Base-by-base conservation (phyloP, 2,329 filamentous ascomycete species). In the Setomelanomma holmii region DNA sequence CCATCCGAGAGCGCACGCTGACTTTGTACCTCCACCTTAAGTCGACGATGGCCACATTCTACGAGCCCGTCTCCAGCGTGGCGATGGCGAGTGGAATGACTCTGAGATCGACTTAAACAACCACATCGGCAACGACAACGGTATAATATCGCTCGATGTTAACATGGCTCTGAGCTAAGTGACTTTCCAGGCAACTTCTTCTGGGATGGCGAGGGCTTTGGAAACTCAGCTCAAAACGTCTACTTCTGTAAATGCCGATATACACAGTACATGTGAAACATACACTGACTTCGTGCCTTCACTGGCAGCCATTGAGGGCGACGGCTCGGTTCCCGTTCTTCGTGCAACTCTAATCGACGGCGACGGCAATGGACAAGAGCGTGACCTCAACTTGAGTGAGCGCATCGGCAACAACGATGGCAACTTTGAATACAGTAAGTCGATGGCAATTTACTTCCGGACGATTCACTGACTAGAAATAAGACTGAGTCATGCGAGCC, bases 301-400 rank as follows among this genome's bases (percentile, higher is more conserved):
- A n/a, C n/a, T n/a, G n/a, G n/a, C n/a, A n/a, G n/a, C 64, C 5
- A 59, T 83, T 3, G 83, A 86, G 70, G 83, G 82, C 19, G 80
- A 73, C 20, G 80, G 75, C 17, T 57, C 66, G 1, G 76, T 81
- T 19, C 82, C 83, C 33, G 64, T 86, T 39, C 81, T 87, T 40
- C 81, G 83, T 16, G 83, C 83, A 33, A 52, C 40, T 0, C 76
- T 86, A 24, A 62, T 52, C 34, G 76, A 78, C 24, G 42, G 67
- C 1, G 73, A 81, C 0, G 82, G 82, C 34, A 73, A 83, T 16
- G 46, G 51, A 1, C 51, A 73, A 1, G 51, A 69, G 5, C 70
- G 76, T 33, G 78, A 86, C 60, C 57, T 86, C 58, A 86, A 87
- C 75, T 77, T 87, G 5, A 68, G 78, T 2, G 82, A 85, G 78